Conservation (phyloP, 208 protist genomes). For the Herpetomonas tarakana region DNA sequence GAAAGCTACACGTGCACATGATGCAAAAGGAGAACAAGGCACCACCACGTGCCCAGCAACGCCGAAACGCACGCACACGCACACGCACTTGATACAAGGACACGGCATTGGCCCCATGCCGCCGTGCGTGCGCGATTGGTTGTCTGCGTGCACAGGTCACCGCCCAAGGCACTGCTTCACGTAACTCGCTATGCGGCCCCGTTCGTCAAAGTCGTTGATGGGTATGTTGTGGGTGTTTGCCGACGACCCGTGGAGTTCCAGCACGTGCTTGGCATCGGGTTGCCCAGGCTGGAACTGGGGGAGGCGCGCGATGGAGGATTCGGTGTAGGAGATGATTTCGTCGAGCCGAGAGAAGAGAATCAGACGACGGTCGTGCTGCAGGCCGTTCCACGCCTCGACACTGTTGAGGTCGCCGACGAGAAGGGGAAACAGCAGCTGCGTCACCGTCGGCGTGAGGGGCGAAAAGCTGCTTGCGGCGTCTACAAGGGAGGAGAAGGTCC, state of each 20-base stretch:
- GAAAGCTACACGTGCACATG: too few species aligned
- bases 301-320: slow-evolving; percentile 44
- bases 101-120: too few species aligned
- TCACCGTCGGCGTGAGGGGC: slow-evolving; percentile 37
- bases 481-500: slow-evolving; percentile 68
- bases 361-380: slow-evolving; percentile 50
- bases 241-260: slow-evolving; percentile 32
- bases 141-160: not conserved
- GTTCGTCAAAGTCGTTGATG: slow-evolving; percentile 18
- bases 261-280: slow-evolving; percentile 11
- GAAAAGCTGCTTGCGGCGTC: slow-evolving; percentile 71
- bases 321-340: slow-evolving; percentile 58
- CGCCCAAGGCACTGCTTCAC: not conserved
- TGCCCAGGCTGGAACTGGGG: slow-evolving; percentile 28
- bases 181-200: not conserved
- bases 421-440: slow-evolving; percentile 30
- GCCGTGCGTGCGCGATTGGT: too few species aligned
- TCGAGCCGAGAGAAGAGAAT: slow-evolving; percentile 63
- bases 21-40: too few species aligned
- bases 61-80: too few species aligned
- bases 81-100: too few species aligned
- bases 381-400: slow-evolving; percentile 23
- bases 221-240: slow-evolving; percentile 23
- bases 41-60: too few species aligned
- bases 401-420: slow-evolving; percentile 61